Evolutionary conservation across 768 basidiomycete genomes (phyloP).

Genomic region (Boletus fagicola): DNA sequence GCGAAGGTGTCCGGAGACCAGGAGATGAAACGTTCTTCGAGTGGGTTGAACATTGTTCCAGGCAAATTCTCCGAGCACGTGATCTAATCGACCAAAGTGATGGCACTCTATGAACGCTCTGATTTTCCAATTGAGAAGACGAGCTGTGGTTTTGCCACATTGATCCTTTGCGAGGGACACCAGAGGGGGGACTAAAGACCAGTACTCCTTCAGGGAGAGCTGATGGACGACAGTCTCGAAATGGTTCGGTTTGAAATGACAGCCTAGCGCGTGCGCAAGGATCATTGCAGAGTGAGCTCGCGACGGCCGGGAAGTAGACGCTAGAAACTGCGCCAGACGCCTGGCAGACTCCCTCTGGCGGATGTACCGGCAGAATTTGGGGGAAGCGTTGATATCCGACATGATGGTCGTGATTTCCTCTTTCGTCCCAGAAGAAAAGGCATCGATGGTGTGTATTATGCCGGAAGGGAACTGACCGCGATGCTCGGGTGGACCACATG

Average conservation of each 20-base stretch:
- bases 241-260: slow-evolving; percentile 46
- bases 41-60: slow-evolving; percentile 45
- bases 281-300: slow-evolving; percentile 45
- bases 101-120: slow-evolving; percentile 58
- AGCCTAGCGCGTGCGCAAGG: slow-evolving; percentile 50
- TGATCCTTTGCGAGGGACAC: slow-evolving; percentile 50
- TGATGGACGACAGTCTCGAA: slow-evolving; percentile 58
- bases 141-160: slow-evolving; percentile 46
- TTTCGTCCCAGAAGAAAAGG: slow-evolving; percentile 21
- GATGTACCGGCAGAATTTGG: slow-evolving; percentile 26
- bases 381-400: slow-evolving; percentile 23
- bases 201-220: slow-evolving; percentile 46
- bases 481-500: neutral
- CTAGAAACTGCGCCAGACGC: slow-evolving; percentile 36
- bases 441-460: slow-evolving; percentile 27
- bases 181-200: slow-evolving; percentile 49
- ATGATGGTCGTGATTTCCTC: slow-evolving; percentile 9
- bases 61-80: slow-evolving; percentile 51
- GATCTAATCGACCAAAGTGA: slow-evolving; percentile 45
- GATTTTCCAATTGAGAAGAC: slow-evolving; percentile 70
- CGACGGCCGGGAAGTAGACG: slow-evolving; percentile 35
- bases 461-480: slow-evolving; percentile 24
- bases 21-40: slow-evolving; percentile 65
- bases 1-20: slow-evolving; percentile 65
- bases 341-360: slow-evolving; percentile 33